A percentile compares a stretch with the other conserved stretches of the same genome.
phyloP scores from a whole-genome alignment of 768 basidiomycete species.

The Gelatoporia subvermispora region DNA sequence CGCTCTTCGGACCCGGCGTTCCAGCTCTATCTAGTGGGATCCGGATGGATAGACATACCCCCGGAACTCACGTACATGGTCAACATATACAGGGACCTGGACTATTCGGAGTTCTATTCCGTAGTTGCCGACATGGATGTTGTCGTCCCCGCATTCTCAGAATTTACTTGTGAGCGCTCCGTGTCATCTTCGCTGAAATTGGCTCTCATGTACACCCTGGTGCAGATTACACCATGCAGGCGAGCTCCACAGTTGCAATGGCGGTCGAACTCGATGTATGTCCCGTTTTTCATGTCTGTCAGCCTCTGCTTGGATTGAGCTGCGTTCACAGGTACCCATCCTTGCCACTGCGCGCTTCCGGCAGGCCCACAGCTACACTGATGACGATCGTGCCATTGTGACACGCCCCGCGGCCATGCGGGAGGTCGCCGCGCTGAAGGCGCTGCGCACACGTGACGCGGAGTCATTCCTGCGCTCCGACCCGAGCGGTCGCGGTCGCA shows the following conservation, averaged over 20 bases:
- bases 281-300: background rate
- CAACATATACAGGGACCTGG: slow-evolving; percentile 27
- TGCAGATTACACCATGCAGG: slow-evolving; percentile 31
- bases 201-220: background rate
- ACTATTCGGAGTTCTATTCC: slow-evolving; percentile 34
- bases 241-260: slow-evolving; percentile 38
- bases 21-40: slow-evolving; percentile 29
- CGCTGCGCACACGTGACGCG: slow-evolving; percentile 30
- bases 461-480: slow-evolving; percentile 19
- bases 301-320: background rate
- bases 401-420: slow-evolving; percentile 36
- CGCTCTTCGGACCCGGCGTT: slow-evolving; percentile 19
- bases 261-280: slow-evolving; percentile 35
- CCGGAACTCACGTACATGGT: slow-evolving; percentile 35
- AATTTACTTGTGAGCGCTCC: slow-evolving; percentile 22
- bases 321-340: slow-evolving; percentile 30
- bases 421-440: slow-evolving; percentile 34
- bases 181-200: background rate
- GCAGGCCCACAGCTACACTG: slow-evolving; percentile 33
- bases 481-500: slow-evolving; percentile 8
- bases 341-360: slow-evolving; percentile 36
- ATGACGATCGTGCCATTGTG: slow-evolving; percentile 31
- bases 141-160: slow-evolving; percentile 36
- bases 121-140: slow-evolving; percentile 36
- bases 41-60: slow-evolving; percentile 30